phyloP scores from a whole-genome alignment of 2,329 filamentous ascomycete genomes.

The Huntiella moniliformis region DNA sequence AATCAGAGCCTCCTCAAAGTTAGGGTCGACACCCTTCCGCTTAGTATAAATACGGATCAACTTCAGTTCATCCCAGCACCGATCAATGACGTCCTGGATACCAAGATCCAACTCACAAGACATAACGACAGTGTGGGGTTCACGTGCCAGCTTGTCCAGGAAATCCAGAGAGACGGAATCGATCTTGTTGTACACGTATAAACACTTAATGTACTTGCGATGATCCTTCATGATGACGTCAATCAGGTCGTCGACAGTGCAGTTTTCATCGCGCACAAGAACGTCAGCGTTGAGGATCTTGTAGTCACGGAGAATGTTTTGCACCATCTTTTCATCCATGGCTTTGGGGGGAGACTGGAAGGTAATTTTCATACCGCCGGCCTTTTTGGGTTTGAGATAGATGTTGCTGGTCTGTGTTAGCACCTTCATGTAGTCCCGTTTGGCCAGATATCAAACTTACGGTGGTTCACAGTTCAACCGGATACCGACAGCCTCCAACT shows the following conservation, averaged over 20 bases:
- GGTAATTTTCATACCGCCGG: constrained; percentile 96
- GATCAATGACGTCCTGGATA: constrained; percentile 79
- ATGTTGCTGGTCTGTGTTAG: constrained; percentile 49
- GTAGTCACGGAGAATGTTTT: constrained; percentile 94
- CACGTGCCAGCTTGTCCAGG: constrained; percentile 75
- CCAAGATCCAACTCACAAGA: constrained; percentile 90
- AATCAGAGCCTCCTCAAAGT: constrained; percentile 82
- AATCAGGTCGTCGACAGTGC: constrained; percentile 94
- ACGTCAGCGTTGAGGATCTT: constrained; percentile 97
- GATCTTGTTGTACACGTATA: constrained; percentile 99
- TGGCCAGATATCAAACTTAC: constrained; percentile 27
- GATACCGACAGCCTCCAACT: constrained; percentile 89
- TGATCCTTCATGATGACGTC: constrained; percentile 99
- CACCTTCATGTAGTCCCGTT: neutral
- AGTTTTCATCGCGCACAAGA: constrained; percentile 81
- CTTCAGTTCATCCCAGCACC: constrained; percentile 83
- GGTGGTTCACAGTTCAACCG: constrained; percentile 79
- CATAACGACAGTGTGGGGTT: constrained; percentile 93
- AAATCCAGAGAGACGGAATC: constrained; percentile 87
- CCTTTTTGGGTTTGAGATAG: constrained; percentile 88
- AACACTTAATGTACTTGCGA: constrained; percentile 82
- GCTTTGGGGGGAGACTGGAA: constrained; percentile 79
- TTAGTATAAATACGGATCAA: constrained; percentile 94
- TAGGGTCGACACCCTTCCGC: constrained; percentile 75
- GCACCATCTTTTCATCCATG: constrained; percentile 94